phyloP scores from a whole-genome alignment of 345 rosid species.

The Anacardium occidentale region DNA sequence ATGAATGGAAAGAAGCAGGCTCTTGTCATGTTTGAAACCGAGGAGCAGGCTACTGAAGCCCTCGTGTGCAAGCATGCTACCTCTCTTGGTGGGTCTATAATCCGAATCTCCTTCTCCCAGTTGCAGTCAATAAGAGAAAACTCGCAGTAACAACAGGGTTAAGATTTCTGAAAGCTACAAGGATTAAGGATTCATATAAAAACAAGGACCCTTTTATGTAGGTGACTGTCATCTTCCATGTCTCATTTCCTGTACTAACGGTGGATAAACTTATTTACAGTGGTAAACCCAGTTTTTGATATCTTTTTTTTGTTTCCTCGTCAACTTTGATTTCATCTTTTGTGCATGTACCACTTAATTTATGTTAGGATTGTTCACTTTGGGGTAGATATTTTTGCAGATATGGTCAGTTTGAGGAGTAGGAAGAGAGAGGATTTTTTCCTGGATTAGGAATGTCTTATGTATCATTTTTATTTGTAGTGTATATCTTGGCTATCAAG shows the following conservation, averaged over 20 bases:
- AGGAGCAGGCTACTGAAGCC: constrained; percentile 93
- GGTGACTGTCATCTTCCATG: constrained; percentile 18
- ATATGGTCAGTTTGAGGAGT: constrained; percentile 28
- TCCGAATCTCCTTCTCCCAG: constrained; percentile 97
- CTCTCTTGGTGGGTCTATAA: constrained; percentile 69
- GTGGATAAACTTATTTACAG: constrained; percentile 17
- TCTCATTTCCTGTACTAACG: constrained; percentile 24
- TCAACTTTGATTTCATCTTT: neutral
- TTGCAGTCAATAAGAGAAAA: constrained; percentile 62
- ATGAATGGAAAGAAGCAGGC: constrained; percentile 97
- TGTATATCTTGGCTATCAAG: constrained; percentile 30
- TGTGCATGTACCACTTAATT: constrained; percentile 16
- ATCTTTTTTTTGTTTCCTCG: neutral
- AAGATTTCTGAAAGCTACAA: too few species aligned
- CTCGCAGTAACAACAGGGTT: constrained; percentile 18
- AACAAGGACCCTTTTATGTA: constrained; percentile 27
- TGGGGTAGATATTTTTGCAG: constrained; percentile 19
- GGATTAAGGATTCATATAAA: constrained; percentile 15
- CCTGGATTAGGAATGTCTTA: constrained; percentile 10
- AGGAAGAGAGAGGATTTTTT: constrained; percentile 13
- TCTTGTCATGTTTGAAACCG: constrained; percentile 71
- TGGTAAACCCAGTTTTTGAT: constrained; percentile 23
- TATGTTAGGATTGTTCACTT: constrained; percentile 17
- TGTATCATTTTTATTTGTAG: constrained; percentile 28
- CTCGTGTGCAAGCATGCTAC: constrained; percentile 90